phyloP scores from a whole-genome alignment of 495 filamentous ascomycete species.

The Penicillium desertorum region DNA sequence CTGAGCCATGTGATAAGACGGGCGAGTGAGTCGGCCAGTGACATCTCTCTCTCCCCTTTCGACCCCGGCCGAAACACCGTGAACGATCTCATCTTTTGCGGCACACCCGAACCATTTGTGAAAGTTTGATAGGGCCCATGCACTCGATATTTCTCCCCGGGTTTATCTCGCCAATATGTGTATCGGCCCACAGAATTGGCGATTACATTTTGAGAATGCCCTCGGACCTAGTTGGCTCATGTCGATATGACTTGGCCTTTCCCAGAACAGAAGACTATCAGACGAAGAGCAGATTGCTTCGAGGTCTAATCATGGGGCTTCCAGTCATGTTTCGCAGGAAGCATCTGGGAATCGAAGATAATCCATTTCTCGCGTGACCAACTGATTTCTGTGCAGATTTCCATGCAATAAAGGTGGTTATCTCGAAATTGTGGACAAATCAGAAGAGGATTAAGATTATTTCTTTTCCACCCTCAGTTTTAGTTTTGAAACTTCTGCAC shows the following conservation, averaged over 20 bases:
- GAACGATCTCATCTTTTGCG: background rate
- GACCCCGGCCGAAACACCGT: background rate
- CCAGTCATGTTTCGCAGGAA: background rate
- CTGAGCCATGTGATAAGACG: constrained; percentile 25
- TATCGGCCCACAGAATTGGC: background rate
- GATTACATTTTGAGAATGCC: background rate
- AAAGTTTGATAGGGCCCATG: background rate
- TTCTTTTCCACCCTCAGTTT: constrained; percentile 1
- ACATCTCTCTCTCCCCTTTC: background rate
- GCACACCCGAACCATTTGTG: background rate
- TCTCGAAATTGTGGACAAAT: constrained; percentile 13
- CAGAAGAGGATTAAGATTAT: constrained; percentile 2
- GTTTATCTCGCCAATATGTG: background rate
- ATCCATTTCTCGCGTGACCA: constrained; percentile 5
- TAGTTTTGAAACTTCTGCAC: background rate
- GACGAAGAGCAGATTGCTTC: background rate
- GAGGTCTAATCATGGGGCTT: background rate
- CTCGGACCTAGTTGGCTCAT: background rate
- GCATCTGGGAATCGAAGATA: background rate
- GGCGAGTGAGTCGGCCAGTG: constrained; percentile 19
- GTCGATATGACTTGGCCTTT: background rate
- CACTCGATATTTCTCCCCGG: background rate
- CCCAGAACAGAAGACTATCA: background rate
- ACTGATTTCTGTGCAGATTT: background rate
- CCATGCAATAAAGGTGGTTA: constrained; percentile 12